These are phyloP conservation scores for Kondoa subrosea DNA, from an alignment of 768 basidiomycete species.

Conservation along the genomic window DNA sequence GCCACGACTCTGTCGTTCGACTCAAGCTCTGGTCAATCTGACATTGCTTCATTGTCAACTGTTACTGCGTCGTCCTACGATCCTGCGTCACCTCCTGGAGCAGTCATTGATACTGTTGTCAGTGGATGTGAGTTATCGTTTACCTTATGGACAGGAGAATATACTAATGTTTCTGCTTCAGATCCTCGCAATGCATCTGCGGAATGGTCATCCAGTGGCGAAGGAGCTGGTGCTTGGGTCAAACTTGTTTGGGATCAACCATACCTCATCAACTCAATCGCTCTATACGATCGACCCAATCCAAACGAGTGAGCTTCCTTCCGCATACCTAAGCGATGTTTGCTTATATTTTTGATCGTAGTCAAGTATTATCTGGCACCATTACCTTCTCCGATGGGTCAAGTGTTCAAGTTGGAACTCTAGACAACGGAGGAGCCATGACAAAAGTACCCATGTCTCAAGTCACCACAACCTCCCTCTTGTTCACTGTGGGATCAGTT, in stretches of 20 bases:
- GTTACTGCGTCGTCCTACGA: slow-evolving; percentile 11
- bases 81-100: background rate
- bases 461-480: slow-evolving; percentile 9
- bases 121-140: too few species aligned
- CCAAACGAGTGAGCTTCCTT: slow-evolving; percentile 10
- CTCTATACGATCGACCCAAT: slow-evolving; percentile 18
- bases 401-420: slow-evolving; percentile 11
- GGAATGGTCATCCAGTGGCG: slow-evolving; percentile 19
- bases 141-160: slow-evolving; percentile 11
- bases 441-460: slow-evolving; percentile 17
- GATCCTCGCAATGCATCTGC: slow-evolving; percentile 11
- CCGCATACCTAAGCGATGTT: background rate
- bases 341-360: background rate
- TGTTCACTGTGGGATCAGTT: slow-evolving; percentile 12
- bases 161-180: slow-evolving; percentile 16
- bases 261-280: slow-evolving; percentile 14
- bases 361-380: slow-evolving; percentile 14
- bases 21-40: background rate
- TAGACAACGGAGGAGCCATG: slow-evolving; percentile 12
- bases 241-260: slow-evolving; percentile 14
- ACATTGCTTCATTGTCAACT: slow-evolving; percentile 12
- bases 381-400: slow-evolving; percentile 21
- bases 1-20: background rate
- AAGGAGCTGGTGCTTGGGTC: slow-evolving; percentile 14
- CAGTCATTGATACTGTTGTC: slow-evolving; percentile 16